Percentiles rank a stretch among this genome's conserved stretches.
Conservation (phyloP, 1,284 basidiomycete genomes). For the Inonotus hispidus region DNA sequence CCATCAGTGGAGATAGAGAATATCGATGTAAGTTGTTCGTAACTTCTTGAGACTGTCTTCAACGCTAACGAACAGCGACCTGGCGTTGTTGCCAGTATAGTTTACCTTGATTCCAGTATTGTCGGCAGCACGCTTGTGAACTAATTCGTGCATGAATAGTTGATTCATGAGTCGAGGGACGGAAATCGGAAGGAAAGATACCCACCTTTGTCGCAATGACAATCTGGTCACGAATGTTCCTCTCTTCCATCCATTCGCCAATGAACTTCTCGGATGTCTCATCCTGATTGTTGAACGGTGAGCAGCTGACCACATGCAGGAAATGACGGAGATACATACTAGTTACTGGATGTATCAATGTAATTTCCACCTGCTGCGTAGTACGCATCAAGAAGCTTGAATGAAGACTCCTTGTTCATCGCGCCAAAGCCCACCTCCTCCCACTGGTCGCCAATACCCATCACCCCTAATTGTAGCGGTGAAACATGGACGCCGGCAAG, state of each 20-base stretch:
- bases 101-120: conserved; percentile 25
- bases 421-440: conserved; percentile 27
- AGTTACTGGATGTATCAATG: conserved; percentile 49
- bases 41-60: conserved; percentile 39
- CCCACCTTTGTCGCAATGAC: conserved; percentile 50
- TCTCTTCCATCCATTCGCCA: conserved; percentile 50
- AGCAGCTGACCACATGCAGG: background rate
- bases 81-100: conserved; percentile 34
- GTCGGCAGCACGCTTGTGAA: conserved; percentile 22
- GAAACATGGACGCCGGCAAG: conserved; percentile 38
- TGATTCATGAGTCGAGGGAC: background rate
- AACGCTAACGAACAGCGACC: conserved; percentile 30
- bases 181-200: background rate
- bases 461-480: conserved; percentile 40
- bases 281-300: conserved; percentile 34
- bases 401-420: conserved; percentile 41
- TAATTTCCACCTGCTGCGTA: conserved; percentile 48
- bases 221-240: conserved; percentile 47
- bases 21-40: conserved; percentile 39
- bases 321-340: conserved; percentile 29
- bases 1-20: conserved; percentile 41
- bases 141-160: conserved; percentile 27
- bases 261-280: conserved; percentile 47
- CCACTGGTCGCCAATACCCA: conserved; percentile 39
- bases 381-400: conserved; percentile 45